These are phyloP conservation scores for Mrakia hoshinonis DNA, from an alignment of 768 basidiomycete species.

Conservation along the genomic window DNA sequence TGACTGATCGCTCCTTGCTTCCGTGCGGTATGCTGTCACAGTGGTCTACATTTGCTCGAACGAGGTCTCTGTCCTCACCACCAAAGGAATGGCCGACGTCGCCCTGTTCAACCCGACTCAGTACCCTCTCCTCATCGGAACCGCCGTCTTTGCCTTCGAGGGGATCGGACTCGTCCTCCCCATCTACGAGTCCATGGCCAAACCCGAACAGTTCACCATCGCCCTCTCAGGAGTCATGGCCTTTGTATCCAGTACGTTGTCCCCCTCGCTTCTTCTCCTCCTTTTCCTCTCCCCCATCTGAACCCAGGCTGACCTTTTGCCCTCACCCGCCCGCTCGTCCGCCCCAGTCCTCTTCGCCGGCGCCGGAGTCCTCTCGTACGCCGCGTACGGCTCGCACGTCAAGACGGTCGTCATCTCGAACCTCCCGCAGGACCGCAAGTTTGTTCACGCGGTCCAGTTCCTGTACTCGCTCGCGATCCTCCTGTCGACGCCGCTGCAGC, in stretches of 20 bases:
- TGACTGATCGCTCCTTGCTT: neutral
- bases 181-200: slow-evolving; percentile 90
- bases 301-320: neutral
- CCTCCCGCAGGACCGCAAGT: slow-evolving; percentile 67
- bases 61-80: slow-evolving; percentile 61
- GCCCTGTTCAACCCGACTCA: slow-evolving; percentile 78
- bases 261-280: too few relatives aligned
- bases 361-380: slow-evolving; percentile 74
- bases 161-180: slow-evolving; percentile 95
- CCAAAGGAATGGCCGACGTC: slow-evolving; percentile 66
- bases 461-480: slow-evolving; percentile 83
- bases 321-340: neutral
- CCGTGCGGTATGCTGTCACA: slow-evolving; percentile 30
- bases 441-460: slow-evolving; percentile 79
- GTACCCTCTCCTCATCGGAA: slow-evolving; percentile 87
- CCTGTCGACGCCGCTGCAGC: slow-evolving; percentile 82
- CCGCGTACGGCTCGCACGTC: slow-evolving; percentile 75
- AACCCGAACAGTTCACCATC: slow-evolving; percentile 83
- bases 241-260: slow-evolving; percentile 56
- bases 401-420: slow-evolving; percentile 94
- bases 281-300: neutral
- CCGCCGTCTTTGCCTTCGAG: slow-evolving; percentile 97
- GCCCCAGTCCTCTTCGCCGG: slow-evolving; percentile 69
- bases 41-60: slow-evolving; percentile 50
- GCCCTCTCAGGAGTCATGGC: slow-evolving; percentile 86